These are phyloP conservation scores for Aureobasidium sp. DNA, from an alignment of 2,329 filamentous ascomycete species.

Conservation along the genomic window DNA sequence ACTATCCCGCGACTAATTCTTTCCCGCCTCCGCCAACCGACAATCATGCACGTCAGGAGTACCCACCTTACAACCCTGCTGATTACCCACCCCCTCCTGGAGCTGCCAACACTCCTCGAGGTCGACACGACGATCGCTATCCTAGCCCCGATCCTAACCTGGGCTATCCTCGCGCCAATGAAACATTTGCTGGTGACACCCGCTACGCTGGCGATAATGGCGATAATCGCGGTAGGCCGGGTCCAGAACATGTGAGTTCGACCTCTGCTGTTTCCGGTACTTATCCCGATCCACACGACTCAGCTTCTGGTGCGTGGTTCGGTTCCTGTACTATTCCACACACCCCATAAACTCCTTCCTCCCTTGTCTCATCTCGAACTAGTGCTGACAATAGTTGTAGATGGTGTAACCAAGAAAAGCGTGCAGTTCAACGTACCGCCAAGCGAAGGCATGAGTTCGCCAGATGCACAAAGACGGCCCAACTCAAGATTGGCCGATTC, in stretches of 20 bases:
- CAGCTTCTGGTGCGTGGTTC: slow-evolving; percentile 19
- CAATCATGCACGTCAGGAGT: slow-evolving; percentile 27
- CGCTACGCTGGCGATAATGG: slow-evolving; percentile 27
- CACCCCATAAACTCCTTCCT: background rate
- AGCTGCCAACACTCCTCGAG: slow-evolving; percentile 22
- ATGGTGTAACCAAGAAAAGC: slow-evolving; percentile 16
- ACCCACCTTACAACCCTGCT: slow-evolving; percentile 38
- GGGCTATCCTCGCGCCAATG: slow-evolving; percentile 26
- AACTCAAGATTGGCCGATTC: background rate
- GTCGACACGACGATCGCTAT: slow-evolving; percentile 26
- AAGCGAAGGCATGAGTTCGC: slow-evolving; percentile 12
- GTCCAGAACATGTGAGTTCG: slow-evolving; percentile 47
- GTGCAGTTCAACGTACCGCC: slow-evolving; percentile 13
- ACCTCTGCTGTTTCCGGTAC: slow-evolving; percentile 29
- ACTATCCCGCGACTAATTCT: slow-evolving; percentile 41
- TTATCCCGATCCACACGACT: slow-evolving; percentile 30
- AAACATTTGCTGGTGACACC: slow-evolving; percentile 28
- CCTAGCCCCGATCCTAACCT: slow-evolving; percentile 24
- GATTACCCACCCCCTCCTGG: slow-evolving; percentile 36
- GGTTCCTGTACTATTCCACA: background rate
- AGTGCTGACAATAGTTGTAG: slow-evolving; percentile 4
- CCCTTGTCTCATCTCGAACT: background rate
- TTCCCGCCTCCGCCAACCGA: slow-evolving; percentile 39
- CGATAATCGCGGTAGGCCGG: slow-evolving; percentile 27
- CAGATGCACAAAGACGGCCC: background rate